Evolutionary conservation across 2,329 filamentous ascomycete genomes (phyloP), one percentile per base, ranked within the genome.

Genomic region (Sclerotinia borealis): DNA sequence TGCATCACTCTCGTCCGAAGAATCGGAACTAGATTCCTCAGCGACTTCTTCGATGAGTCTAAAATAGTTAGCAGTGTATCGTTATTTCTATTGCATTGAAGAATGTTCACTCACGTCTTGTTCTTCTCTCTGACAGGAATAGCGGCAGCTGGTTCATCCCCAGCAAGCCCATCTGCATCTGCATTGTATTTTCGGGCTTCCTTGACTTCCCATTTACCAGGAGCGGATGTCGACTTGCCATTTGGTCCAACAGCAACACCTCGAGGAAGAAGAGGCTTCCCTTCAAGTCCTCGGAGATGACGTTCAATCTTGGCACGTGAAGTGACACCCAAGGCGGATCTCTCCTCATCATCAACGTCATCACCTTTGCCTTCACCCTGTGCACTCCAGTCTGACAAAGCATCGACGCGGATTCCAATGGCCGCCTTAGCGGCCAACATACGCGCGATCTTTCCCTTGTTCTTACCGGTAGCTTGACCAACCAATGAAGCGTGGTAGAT

Each of bases 391-490:
- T 93, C 90, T 61, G 88, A 87, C 50, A 96, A 84, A 34, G 95
- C 92, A 77, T 99, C 95, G 56, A 96, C 90, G 79, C 95, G 92
- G 55, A 97, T 83, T 82, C 93, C 93, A 58, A 99, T 85, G 31
- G 95, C 92, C 52, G 93, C 88, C 83, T 98, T 98, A 70, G 93
- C 90, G 55, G 95, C 90, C 66, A 99, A 85, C 82, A 96, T 92
- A 84, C 95, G 91, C 48, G 95, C 95, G 74, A 99, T 96, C 83
- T 99, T 99, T 72, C 95, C 95, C 88, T 99, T 99, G 83, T 98
- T 98, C 82, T 92, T 93, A 73, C 95, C 95, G 25, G 91, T 96
- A 36, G 95, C 95, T 80, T 99, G 95, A 50, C 95, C 96, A 69
- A 99, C 96, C 51, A 99, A 85, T 34, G 91, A 95, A 55, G 91